Conservation (phyloP, 768 basidiomycete genomes). For the Holtermannia corniformis region DNA sequence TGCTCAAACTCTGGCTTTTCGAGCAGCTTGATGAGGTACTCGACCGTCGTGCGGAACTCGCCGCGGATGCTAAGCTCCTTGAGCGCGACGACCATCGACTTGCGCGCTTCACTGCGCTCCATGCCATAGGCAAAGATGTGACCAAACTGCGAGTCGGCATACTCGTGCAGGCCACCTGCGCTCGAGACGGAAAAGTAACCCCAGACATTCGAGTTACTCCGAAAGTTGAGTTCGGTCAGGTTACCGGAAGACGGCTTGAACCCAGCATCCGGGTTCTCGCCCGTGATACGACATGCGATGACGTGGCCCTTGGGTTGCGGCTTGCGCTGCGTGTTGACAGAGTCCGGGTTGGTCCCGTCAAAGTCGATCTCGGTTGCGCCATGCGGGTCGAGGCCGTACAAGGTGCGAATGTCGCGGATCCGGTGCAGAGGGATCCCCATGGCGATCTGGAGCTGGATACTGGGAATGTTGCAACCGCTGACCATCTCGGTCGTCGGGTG, state of each 20-base stretch:
- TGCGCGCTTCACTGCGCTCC: conserved; percentile 85
- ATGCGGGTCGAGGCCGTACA: conserved; percentile 89
- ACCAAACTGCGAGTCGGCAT: conserved; percentile 97
- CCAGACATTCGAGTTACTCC: conserved; percentile 98
- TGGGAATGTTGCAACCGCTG: conserved; percentile 94
- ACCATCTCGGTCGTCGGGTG: conserved; percentile 99
- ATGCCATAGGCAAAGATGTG: conserved; percentile 99
- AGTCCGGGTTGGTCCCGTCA: conserved; percentile 82
- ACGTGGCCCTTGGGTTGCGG: conserved; percentile 97
- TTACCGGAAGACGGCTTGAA: conserved; percentile 98
- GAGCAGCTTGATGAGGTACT: conserved; percentile 95
- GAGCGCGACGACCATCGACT: conserved; percentile 98
- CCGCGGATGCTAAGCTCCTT: conserved; percentile 98
- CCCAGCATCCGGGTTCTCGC: conserved; percentile 97
- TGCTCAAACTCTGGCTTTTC: conserved; percentile 93
- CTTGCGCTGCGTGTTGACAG: conserved; percentile 79
- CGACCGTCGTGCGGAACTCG: conserved; percentile 96
- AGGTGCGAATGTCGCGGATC: conserved; percentile 86
- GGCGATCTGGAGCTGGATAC: conserved; percentile 90
- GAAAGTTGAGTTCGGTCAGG: conserved; percentile 97
- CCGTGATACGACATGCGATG: conserved; percentile 97
- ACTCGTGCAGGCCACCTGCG: conserved; percentile 95
- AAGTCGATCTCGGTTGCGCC: conserved; percentile 91
- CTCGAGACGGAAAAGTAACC: conserved; percentile 97
- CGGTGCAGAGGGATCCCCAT: conserved; percentile 97